A percentile compares a stretch with the other conserved stretches of the same genome.
Conservation (phyloP, 768 basidiomycete species). For the Holtermannia corniformis region DNA sequence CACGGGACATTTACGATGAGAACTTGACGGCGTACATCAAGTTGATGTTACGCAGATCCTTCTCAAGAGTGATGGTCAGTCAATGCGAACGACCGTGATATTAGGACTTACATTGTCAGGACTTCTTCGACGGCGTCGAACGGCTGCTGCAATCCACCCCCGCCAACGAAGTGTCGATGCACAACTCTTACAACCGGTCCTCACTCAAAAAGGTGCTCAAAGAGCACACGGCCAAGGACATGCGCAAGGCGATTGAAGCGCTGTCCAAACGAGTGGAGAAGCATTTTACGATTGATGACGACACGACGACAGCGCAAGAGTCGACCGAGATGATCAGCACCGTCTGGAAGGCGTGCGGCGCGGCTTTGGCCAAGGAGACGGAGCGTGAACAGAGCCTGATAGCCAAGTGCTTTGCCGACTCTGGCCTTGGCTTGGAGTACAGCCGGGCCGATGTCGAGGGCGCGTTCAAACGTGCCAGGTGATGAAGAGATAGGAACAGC, state of each 20-base stretch:
- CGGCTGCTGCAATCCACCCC: constrained; percentile 72
- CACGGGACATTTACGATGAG: constrained; percentile 78
- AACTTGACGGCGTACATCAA: constrained; percentile 78
- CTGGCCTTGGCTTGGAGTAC: constrained; percentile 65
- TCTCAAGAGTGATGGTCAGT: constrained; percentile 74
- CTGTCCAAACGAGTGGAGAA: constrained; percentile 89
- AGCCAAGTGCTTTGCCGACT: constrained; percentile 67
- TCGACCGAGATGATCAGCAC: constrained; percentile 53
- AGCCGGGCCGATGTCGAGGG: constrained; percentile 62
- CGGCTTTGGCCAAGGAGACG: constrained; percentile 65
- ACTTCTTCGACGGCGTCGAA: constrained; percentile 89
- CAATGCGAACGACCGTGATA: neutral
- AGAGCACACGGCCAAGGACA: constrained; percentile 76
- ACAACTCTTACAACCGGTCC: constrained; percentile 63
- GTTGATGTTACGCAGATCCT: constrained; percentile 73
- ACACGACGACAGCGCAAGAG: constrained; percentile 23
- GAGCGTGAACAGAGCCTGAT: constrained; percentile 61
- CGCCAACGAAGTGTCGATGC: constrained; percentile 64
- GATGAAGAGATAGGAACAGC: no score
- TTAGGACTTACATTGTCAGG: constrained; percentile 47
- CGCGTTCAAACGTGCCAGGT: constrained; percentile 53
- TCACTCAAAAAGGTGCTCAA: constrained; percentile 75
- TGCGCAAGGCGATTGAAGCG: constrained; percentile 76
- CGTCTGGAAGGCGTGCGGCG: constrained; percentile 87
- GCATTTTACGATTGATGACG: constrained; percentile 63